Percentiles rank a stretch among this genome's conserved stretches.
Evolutionary conservation across 768 basidiomycete genomes (phyloP).

Genomic region (Suillus decipiens): DNA sequence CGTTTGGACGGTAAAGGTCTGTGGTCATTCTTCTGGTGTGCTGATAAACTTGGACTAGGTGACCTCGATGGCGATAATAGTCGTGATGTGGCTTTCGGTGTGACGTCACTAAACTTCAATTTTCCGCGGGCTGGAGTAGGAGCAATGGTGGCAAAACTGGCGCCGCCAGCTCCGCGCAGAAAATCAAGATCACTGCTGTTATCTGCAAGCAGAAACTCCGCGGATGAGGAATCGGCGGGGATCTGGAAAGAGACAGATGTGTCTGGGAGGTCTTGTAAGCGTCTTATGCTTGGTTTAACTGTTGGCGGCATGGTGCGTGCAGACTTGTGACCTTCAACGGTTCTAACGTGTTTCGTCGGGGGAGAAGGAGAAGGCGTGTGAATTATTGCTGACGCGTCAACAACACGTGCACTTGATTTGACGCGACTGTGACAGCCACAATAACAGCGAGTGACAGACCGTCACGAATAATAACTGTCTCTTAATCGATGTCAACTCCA

Average conservation of each 20-base stretch:
- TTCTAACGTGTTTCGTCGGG: not conserved
- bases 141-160: slow-evolving; percentile 39
- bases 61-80: slow-evolving; percentile 10
- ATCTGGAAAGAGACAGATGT: slow-evolving; percentile 49
- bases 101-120: slow-evolving; percentile 43
- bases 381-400: slow-evolving; percentile 27
- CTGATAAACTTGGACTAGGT: slow-evolving; percentile 18
- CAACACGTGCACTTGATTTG: slow-evolving; percentile 26
- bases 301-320: slow-evolving; percentile 23
- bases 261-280: slow-evolving; percentile 55
- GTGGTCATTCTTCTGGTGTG: slow-evolving; percentile 17
- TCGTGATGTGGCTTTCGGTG: slow-evolving; percentile 36
- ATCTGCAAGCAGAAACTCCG: slow-evolving; percentile 42
- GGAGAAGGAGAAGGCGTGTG: slow-evolving; percentile 21
- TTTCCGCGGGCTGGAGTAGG: slow-evolving; percentile 29
- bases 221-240: slow-evolving; percentile 37
- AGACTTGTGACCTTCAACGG: not conserved
- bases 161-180: slow-evolving; percentile 40
- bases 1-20: slow-evolving; percentile 16
- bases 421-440: slow-evolving; percentile 10
- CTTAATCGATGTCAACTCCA: slow-evolving; percentile 1
- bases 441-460: not conserved
- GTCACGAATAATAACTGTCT: not conserved
- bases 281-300: slow-evolving; percentile 48
- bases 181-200: slow-evolving; percentile 41